phyloP scores from a whole-genome alignment of 768 basidiomycete species.

The Sistotremastrum suecicum region DNA sequence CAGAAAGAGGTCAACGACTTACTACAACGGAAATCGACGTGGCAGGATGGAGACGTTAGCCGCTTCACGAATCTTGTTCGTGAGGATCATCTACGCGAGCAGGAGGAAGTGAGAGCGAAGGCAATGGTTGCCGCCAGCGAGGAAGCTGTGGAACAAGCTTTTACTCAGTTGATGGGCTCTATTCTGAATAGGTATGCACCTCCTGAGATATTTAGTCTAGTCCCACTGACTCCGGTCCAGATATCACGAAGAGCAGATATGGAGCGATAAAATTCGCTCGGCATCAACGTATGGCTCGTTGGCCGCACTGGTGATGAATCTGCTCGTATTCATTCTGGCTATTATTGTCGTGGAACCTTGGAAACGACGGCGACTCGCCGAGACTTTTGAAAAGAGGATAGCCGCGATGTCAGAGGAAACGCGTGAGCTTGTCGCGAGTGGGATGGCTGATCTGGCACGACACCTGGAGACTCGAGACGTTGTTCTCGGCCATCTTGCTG shows the following conservation, averaged over 20 bases:
- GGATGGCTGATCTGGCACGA: slow-evolving; percentile 6
- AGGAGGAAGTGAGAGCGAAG: slow-evolving; percentile 63
- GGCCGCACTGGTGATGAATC: slow-evolving; percentile 73
- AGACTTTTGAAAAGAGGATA: slow-evolving; percentile 82
- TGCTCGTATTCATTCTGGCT: slow-evolving; percentile 81
- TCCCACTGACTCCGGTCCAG: slow-evolving; percentile 17
- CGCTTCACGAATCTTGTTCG: slow-evolving; percentile 85
- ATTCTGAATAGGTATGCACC: slow-evolving; percentile 44
- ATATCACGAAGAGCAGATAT: slow-evolving; percentile 98
- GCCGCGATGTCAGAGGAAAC: slow-evolving; percentile 37
- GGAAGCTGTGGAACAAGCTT: slow-evolving; percentile 71
- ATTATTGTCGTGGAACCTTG: slow-evolving; percentile 91
- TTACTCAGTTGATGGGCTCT: slow-evolving; percentile 72
- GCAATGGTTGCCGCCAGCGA: slow-evolving; percentile 53
- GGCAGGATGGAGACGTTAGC: slow-evolving; percentile 79
- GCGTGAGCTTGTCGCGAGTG: slow-evolving; percentile 14
- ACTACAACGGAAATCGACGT: slow-evolving; percentile 82
- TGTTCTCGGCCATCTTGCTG: not conserved
- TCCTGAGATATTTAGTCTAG: too few relatives aligned
- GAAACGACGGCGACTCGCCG: slow-evolving; percentile 77
- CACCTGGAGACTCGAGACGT: slow-evolving; percentile 9
- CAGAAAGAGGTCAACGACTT: slow-evolving; percentile 96
- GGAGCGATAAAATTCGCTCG: slow-evolving; percentile 97
- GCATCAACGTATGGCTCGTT: slow-evolving; percentile 89
- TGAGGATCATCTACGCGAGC: slow-evolving; percentile 78